Percentiles rank a stretch among this genome's conserved stretches.
Evolutionary conservation across 306 rosid genomes (phyloP).

Genomic region (Vachellia collinsii): DNA sequence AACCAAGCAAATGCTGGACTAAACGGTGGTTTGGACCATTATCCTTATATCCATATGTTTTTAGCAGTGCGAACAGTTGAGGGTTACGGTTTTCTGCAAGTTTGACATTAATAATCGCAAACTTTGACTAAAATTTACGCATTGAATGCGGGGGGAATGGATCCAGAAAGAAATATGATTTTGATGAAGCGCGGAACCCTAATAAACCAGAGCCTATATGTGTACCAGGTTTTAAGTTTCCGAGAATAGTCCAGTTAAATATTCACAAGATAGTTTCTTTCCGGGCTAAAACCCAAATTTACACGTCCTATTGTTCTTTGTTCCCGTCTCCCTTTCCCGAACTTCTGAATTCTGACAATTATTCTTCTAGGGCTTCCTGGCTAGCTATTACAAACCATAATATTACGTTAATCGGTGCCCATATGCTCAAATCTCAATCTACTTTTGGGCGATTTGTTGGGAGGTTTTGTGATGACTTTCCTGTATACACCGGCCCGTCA

Average conservation of each 20-base stretch:
- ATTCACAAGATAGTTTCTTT: not conserved
- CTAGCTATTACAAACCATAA: constrained; percentile 21
- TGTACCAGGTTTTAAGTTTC: constrained; percentile 11
- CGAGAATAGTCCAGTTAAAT: constrained; percentile 20
- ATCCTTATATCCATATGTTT: not conserved
- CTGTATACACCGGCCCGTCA: constrained; percentile 21
- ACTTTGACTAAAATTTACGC: constrained; percentile 45
- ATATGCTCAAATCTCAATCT: not conserved
- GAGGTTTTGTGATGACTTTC: constrained; percentile 36
- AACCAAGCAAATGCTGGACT: constrained; percentile 12
- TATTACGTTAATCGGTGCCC: constrained; percentile 10
- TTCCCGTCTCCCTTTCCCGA: constrained; percentile 27
- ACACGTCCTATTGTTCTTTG: constrained; percentile 29
- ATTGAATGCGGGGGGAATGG: constrained; percentile 28
- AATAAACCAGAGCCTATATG: constrained; percentile 42
- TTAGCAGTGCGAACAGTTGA: not conserved
- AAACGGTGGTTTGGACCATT: not conserved
- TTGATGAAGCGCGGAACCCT: constrained; percentile 57
- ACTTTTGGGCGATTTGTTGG: constrained; percentile 22
- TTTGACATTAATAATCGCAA: constrained; percentile 44
- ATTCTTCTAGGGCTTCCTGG: constrained; percentile 51
- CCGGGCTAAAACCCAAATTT: constrained; percentile 26
- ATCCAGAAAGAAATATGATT: constrained; percentile 32
- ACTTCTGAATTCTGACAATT: constrained; percentile 45
- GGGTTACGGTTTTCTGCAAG: not conserved